Evolutionary conservation across 1,139 yeast genomes (phyloP).

Genomic region (Pichia sp.): DNA sequence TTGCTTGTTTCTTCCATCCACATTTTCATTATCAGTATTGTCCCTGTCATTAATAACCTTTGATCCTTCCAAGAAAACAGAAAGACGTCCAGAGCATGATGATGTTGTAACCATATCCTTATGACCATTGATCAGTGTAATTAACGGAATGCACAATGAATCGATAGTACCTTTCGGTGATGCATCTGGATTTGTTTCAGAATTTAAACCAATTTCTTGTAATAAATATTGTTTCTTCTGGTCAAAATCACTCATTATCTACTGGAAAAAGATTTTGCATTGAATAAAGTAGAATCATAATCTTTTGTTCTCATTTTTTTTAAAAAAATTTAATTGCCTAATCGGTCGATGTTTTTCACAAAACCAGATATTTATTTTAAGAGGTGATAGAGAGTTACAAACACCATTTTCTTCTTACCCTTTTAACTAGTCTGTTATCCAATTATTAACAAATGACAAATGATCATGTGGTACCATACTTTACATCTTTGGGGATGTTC

Average conservation of each 20-base stretch:
- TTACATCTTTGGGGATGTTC: constrained; percentile 78
- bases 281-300: too few relatives aligned
- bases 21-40: constrained; percentile 30
- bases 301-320: too few relatives aligned
- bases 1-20: constrained; percentile 13
- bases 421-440: not conserved
- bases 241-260: constrained; percentile 36
- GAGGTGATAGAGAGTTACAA: too few relatives aligned
- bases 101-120: constrained; percentile 76
- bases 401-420: too few relatives aligned
- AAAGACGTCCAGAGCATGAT: constrained; percentile 81
- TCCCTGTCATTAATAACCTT: constrained; percentile 25
- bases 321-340: constrained; percentile 4
- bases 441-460: not conserved
- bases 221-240: constrained; percentile 61
- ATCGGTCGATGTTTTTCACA: not conserved
- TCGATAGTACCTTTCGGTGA: constrained; percentile 87
- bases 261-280: too few relatives aligned
- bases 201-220: constrained; percentile 44
- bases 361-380: too few relatives aligned
- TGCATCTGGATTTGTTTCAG: constrained; percentile 45
- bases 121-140: constrained; percentile 55
- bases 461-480: constrained; percentile 24
- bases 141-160: constrained; percentile 62
- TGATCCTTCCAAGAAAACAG: constrained; percentile 69